Base-by-base conservation (phyloP, 441 rosid genomes). In the Flueggea neowawraea region DNA sequence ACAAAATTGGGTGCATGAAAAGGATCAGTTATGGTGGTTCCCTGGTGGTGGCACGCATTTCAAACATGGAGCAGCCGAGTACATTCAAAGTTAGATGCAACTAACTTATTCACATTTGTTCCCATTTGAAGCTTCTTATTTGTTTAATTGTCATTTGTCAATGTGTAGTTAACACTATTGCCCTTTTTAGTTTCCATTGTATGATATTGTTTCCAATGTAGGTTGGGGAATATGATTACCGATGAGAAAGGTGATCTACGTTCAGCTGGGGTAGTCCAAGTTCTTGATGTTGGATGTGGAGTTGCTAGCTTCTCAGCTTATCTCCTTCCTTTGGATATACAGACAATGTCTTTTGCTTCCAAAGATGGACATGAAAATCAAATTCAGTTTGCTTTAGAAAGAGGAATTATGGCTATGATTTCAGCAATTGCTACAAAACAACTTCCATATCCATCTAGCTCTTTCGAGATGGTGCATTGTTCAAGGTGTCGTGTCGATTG, bases 21-120 rank as follows among this genome's bases (percentile, higher is more conserved):
- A 79, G 64, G 79, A 76, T 56, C 82, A 78, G 70, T 70, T 89
- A 32, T 91, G 97, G 97, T 91, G 95, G 96, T 94, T 94, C 61
- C 99, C 99, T 0, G 96, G 99, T 41, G 99, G 99, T 39, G 99
- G 99, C 60, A 87, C 99, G 62, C 96, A 94, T 85, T 94, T 94
- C 75, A 94, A 91, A 79, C 91, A 89, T 52, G 99, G 99, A 28
- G 97, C 99, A 71, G 41, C 87, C 47, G 99, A 94, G 65, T 94
- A 94, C 68, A 94, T 94, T 66, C 76, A 91, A 63, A 82, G 99
- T 97, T 89, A 74, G 58, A 16, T n/a, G 36, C 22, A 62, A 22
- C 67, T 57, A 16, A 31, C 58, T 51, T 60, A 45, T 44, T 52
- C 12, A 14, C 14, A 51, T 13, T 43, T 32, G 50, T 32, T 64